Evolutionary conservation across 306 rosid genomes (phyloP).

Genomic region (Vachellia pachyceras): DNA sequence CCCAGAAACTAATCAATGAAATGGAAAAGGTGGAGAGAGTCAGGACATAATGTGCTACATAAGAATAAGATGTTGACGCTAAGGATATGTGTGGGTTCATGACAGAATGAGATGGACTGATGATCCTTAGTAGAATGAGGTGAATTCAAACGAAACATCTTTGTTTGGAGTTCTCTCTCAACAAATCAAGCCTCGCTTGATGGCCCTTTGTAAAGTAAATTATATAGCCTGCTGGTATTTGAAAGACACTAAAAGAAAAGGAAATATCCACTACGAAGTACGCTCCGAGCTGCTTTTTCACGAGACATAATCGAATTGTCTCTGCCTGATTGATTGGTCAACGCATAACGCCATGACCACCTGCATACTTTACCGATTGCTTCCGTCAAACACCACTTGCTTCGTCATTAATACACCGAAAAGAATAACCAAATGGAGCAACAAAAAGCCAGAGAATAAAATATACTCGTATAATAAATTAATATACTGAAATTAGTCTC

Average conservation of each 20-base stretch:
- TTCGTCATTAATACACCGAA: conserved; percentile 30
- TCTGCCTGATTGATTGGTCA: conserved; percentile 32
- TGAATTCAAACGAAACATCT: background rate
- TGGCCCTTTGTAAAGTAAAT: conserved; percentile 30
- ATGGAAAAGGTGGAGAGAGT: conserved; percentile 3
- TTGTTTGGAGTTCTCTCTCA: background rate
- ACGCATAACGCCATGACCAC: conserved; percentile 38
- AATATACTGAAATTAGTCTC: background rate
- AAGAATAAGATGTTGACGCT: conserved; percentile 26
- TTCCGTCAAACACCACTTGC: conserved; percentile 40
- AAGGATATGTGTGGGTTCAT: background rate
- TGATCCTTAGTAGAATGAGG: background rate
- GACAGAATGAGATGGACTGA: background rate
- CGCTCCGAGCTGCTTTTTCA: background rate
- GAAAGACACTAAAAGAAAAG: conserved; percentile 29
- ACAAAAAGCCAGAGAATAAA: background rate
- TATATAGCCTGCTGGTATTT: background rate
- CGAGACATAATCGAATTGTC: conserved; percentile 31
- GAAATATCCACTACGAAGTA: background rate
- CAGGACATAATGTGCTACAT: conserved; percentile 26
- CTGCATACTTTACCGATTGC: background rate
- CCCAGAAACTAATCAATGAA: conserved; percentile 16
- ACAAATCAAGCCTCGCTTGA: conserved; percentile 32
- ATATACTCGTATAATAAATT: background rate
- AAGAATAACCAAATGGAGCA: conserved; percentile 10